Evolutionary conservation across 768 basidiomycete species (phyloP).

Genomic region (Mycena venus): DNA sequence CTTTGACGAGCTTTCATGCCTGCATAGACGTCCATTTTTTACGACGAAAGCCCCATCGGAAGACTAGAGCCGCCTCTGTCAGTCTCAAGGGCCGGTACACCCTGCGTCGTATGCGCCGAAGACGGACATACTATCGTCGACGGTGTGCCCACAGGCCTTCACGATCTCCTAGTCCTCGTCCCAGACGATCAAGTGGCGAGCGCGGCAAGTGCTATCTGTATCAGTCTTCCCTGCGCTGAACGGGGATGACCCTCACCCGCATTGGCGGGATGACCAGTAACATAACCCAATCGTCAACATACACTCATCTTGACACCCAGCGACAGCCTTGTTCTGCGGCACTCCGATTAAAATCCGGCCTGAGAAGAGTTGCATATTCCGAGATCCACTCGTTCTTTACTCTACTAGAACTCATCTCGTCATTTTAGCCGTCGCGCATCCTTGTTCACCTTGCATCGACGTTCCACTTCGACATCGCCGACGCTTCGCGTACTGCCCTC

Average conservation of each 20-base stretch:
- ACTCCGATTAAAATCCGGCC: neutral
- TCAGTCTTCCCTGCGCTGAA: slow-evolving; percentile 10
- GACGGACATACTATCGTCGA: slow-evolving; percentile 34
- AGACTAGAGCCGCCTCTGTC: slow-evolving; percentile 13
- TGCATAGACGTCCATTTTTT: slow-evolving; percentile 33
- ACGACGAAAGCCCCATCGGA: slow-evolving; percentile 27
- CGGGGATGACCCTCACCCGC: neutral
- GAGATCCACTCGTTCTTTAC: neutral
- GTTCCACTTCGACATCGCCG: slow-evolving; percentile 29
- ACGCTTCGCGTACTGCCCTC: slow-evolving; percentile 18
- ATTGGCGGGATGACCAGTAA: slow-evolving; percentile 11
- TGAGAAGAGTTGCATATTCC: neutral
- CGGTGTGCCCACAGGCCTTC: slow-evolving; percentile 30
- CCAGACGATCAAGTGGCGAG: slow-evolving; percentile 18
- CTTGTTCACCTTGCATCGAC: slow-evolving; percentile 24
- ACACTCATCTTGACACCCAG: slow-evolving; percentile 6
- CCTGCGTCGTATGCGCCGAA: slow-evolving; percentile 33
- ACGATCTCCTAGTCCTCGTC: slow-evolving; percentile 33
- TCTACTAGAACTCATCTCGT: neutral
- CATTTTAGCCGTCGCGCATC: slow-evolving; percentile 10
- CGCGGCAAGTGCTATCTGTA: slow-evolving; percentile 11
- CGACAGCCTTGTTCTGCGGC: slow-evolving; percentile 15
- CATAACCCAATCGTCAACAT: slow-evolving; percentile 14
- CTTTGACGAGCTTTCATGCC: too few relatives aligned
- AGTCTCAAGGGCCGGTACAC: slow-evolving; percentile 9